Evolutionary conservation across 2,329 filamentous ascomycete genomes (phyloP), one percentile per base, ranked within the genome.

Genomic region (Epichloe sp.): DNA sequence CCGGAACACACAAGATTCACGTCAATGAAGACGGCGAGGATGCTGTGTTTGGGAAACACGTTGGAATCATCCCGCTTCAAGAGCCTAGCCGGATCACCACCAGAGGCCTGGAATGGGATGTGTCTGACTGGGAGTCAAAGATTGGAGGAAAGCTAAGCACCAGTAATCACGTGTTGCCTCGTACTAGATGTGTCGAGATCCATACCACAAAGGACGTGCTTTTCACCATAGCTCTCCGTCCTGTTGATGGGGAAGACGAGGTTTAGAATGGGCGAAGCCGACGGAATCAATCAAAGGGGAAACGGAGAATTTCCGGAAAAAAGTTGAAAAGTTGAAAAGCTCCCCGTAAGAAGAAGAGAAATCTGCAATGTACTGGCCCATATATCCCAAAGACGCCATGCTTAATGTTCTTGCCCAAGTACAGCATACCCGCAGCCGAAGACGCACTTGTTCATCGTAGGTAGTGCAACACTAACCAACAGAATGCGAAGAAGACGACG

Each of bases 381-480:
- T 31, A 49, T 52, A 50, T 44, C 49, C 50, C 52, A 48, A 52
- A 17, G 35, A 55, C 56, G 49, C 54, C 49, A 54, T 57, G 52
- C 52, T 53, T 50, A 52, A 53, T 51, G 41, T 38, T 38, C 19
- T 23, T 34, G 19, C 44, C 26, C 26, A 31, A 31, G 8, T 31
- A 31, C 26, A 31, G 26, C 26, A 31, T 10, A 31, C 31, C 36
- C 38, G 42, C 47, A 17, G 14, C 48, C 8, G 8, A 50, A 21
- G 51, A 17, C 41, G 40, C 12, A 36, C 43, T 15, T 45, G 5
- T n/a, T 54, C 56, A 63, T 64, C 87, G 74, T 68, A 98, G 67
- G 64, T 80, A 97, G 68, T 90, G 86, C 63, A 98, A 65, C 51
- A 95, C 89, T 56, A 93, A 70, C 82, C 88, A 97, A 68, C 91